Evolutionary conservation across 805 yeast species (phyloP).

Genomic region (Saccharomycopsis microspora): DNA sequence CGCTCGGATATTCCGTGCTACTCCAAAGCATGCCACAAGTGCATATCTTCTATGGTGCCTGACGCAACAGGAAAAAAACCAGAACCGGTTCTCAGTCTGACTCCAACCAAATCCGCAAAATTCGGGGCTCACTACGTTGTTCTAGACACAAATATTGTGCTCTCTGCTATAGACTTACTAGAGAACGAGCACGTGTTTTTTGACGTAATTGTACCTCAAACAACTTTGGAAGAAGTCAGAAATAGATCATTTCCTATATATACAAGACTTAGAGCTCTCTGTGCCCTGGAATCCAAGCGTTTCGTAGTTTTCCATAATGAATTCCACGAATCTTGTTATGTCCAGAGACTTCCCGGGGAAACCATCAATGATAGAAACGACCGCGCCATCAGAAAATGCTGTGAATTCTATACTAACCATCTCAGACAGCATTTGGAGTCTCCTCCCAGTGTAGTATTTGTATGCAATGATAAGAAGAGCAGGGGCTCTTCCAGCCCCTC

Average conservation of each 20-base stretch:
- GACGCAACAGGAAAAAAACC: slow-evolving; percentile 62
- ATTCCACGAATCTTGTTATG: slow-evolving; percentile 61
- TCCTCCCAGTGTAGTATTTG: slow-evolving; percentile 38
- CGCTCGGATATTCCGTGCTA: slow-evolving; percentile 90
- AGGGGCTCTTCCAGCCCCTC: slow-evolving; percentile 25
- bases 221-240: slow-evolving; percentile 87
- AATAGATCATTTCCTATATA: slow-evolving; percentile 83
- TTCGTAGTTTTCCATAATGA: slow-evolving; percentile 91
- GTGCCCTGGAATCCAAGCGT: slow-evolving; percentile 65
- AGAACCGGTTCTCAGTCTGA: slow-evolving; percentile 48
- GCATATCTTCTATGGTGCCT: slow-evolving; percentile 43
- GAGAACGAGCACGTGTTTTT: slow-evolving; percentile 68
- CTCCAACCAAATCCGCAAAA: slow-evolving; percentile 38
- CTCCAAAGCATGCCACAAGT: slow-evolving; percentile 54
- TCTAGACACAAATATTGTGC: slow-evolving; percentile 77
- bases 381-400: slow-evolving; percentile 71
- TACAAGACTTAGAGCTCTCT: slow-evolving; percentile 66
- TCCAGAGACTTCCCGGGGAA: slow-evolving; percentile 53
- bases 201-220: slow-evolving; percentile 92
- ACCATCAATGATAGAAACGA: slow-evolving; percentile 84
- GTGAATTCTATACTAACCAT: slow-evolving; percentile 64
- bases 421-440: slow-evolving; percentile 26
- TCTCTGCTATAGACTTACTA: slow-evolving; percentile 81
- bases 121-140: slow-evolving; percentile 73
- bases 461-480: slow-evolving; percentile 74